A percentile compares a stretch with the other conserved stretches of the same genome.
Conservation (phyloP, 176 grass and related monocot species). For the Aegilops sharonensis region DNA sequence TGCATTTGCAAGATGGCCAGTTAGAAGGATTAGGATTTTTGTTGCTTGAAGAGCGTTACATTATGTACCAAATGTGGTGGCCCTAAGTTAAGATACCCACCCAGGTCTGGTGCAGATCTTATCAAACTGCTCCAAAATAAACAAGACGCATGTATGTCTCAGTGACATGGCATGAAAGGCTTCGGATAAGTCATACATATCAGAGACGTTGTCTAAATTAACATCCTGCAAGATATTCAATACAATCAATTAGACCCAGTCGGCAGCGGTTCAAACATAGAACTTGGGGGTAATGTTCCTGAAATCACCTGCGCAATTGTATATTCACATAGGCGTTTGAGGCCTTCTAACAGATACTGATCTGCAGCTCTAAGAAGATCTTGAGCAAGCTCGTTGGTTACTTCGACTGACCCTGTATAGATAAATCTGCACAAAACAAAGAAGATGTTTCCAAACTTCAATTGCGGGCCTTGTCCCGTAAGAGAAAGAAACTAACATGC, state of each 20-base stretch:
- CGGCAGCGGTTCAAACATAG: conserved; percentile 5
- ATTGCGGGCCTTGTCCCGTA: conserved; percentile 14
- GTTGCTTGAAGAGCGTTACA: background rate
- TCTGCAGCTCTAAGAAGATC: conserved; percentile 96
- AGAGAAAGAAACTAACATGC: conserved; percentile 1
- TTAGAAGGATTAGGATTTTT: background rate
- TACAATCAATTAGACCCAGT: conserved; percentile 33
- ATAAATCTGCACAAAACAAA: conserved; percentile 79
- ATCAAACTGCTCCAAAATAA: conserved; percentile 93
- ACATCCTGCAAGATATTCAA: conserved; percentile 65
- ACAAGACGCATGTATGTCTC: conserved; percentile 93
- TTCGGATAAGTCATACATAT: conserved; percentile 97
- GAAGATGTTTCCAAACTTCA: conserved; percentile 12
- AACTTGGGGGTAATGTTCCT: conserved; percentile 14
- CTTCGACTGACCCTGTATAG: conserved; percentile 87
- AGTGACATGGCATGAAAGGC: conserved; percentile 92
- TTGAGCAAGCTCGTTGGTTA: conserved; percentile 80
- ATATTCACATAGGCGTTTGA: conserved; percentile 96
- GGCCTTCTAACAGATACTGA: conserved; percentile 98
- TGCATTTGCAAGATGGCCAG: conserved; percentile 35
- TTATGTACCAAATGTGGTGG: background rate
- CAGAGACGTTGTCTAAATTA: conserved; percentile 80
- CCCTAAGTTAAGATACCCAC: conserved; percentile 59
- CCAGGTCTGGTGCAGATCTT: conserved; percentile 77
- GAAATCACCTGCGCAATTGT: conserved; percentile 78